These are phyloP conservation scores for Paecilomyces dactylethromorphus DNA, from an alignment of 2,329 filamentous ascomycete genomes.

Conservation along the genomic window DNA sequence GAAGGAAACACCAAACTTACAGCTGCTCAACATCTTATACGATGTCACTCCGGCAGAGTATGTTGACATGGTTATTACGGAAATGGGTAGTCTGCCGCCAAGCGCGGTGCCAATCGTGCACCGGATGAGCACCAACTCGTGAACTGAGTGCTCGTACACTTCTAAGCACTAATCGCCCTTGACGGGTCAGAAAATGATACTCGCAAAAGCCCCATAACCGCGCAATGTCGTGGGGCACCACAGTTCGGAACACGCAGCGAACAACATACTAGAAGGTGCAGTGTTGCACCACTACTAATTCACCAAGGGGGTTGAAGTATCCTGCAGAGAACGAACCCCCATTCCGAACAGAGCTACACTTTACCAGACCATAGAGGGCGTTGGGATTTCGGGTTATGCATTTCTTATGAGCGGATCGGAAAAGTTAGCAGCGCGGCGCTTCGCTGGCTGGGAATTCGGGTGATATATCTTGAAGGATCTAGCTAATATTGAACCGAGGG, in stretches of 20 bases:
- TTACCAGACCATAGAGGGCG: neutral
- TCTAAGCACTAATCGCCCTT: neutral
- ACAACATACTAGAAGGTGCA: neutral
- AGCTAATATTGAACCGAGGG: neutral
- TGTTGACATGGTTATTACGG: constrained; percentile 82
- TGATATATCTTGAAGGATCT: neutral
- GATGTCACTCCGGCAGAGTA: constrained; percentile 86
- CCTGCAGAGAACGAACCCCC: neutral
- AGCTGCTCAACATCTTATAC: constrained; percentile 72
- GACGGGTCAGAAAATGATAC: neutral
- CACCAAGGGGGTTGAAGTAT: neutral
- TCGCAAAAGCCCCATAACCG: neutral
- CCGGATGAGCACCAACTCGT: constrained; percentile 46
- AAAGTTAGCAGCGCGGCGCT: constrained; percentile 5
- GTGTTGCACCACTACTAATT: neutral
- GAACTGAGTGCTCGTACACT: constrained; percentile 3
- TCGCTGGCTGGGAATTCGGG: neutral
- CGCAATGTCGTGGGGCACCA: neutral
- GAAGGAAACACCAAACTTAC: constrained; percentile 53
- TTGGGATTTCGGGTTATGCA: neutral
- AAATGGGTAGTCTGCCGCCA: constrained; percentile 79
- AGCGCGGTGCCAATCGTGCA: constrained; percentile 75
- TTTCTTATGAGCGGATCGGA: constrained; percentile 2
- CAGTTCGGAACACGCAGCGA: neutral
- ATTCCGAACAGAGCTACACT: neutral